Base-by-base conservation (phyloP, 192 early-diverging fungal genomes). In the Coemansia sp. region DNA sequence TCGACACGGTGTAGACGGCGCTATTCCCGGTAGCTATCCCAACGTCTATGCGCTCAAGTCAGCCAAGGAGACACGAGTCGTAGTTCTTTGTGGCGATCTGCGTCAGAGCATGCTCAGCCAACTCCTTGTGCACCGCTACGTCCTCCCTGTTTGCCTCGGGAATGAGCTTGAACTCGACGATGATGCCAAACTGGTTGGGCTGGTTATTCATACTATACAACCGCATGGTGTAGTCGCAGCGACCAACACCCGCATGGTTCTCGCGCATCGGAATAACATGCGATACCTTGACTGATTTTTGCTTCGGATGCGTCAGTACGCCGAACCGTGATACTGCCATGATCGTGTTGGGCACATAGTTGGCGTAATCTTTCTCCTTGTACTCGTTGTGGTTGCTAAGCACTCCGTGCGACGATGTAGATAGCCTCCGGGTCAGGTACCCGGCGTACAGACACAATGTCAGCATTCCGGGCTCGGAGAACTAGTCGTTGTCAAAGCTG, bases 271-370 rank as follows among this genome's bases (percentile, higher is more conserved):
- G 48, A 25, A 67, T 60, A 0, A 65, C 56, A 41, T 75, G 56
- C 0, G 63, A 69, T 10, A 66, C 17, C 17, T 54, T 42, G 44
- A 70, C 48, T 7, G 59, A 42, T 13, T 61, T 36, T 36, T 75
- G 73, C 30, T 59, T 34, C 2, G 67, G 73, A 23, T 75, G 73
- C 1, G 73, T 66, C 0, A 75, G 64, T n/a, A n/a, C n/a, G n/a
- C n/a, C n/a, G n/a, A n/a, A n/a, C n/a, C n/a, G n/a, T n/a, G n/a
- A n/a, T n/a, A n/a, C n/a, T n/a, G n/a, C n/a, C n/a, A n/a, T n/a
- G n/a, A n/a, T n/a, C n/a, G n/a, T n/a, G n/a, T n/a, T n/a, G n/a
- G n/a, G n/a, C n/a, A n/a, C n/a, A n/a, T n/a, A n/a, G n/a, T n/a
- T n/a, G n/a, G n/a, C n/a, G n/a, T n/a, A n/a, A n/a, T n/a, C n/a